A percentile compares a stretch with the other conserved stretches of the same genome.
Evolutionary conservation across 805 yeast species (phyloP).

Genomic region (Wickerhamomyces alni): DNA sequence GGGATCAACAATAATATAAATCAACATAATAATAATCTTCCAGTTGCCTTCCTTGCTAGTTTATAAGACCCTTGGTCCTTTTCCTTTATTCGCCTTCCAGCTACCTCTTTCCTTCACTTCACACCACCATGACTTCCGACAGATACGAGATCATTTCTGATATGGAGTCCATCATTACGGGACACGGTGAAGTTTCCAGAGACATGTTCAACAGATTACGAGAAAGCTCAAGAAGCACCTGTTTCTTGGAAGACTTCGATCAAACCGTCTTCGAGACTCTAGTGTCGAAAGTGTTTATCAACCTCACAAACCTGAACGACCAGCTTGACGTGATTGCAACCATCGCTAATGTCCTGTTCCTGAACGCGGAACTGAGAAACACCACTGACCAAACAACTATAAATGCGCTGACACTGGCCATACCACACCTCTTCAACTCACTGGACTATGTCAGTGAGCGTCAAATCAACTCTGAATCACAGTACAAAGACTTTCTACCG

Average conservation of each 20-base stretch:
- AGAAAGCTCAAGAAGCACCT: constrained; percentile 9
- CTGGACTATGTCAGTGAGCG: constrained; percentile 21
- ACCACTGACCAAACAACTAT: not conserved
- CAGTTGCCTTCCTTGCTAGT: too few relatives aligned
- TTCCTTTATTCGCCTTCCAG: too few relatives aligned
- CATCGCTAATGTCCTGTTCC: constrained; percentile 17
- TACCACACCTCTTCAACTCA: constrained; percentile 12
- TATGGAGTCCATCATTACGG: constrained; percentile 1
- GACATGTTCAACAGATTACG: constrained; percentile 11
- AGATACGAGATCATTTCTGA: constrained; percentile 3
- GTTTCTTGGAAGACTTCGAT: constrained; percentile 13
- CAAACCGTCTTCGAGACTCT: constrained; percentile 4
- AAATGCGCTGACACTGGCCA: not conserved
- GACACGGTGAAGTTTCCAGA: constrained; percentile 2
- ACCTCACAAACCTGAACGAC: constrained; percentile 5
- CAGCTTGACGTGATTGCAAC: constrained; percentile 17
- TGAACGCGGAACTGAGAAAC: constrained; percentile 13
- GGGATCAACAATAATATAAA: too few relatives aligned
- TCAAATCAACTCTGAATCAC: constrained; percentile 18
- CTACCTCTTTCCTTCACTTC: too few relatives aligned
- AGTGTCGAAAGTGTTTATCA: constrained; percentile 6
- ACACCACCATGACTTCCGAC: constrained; percentile 2
- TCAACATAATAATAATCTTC: too few relatives aligned
- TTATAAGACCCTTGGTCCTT: too few relatives aligned
- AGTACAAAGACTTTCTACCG: constrained; percentile 20